Evolutionary conservation across 352 stramenopile species (phyloP), one percentile per base, ranked within the genome.

Genomic region (Pythium pyrilobum): DNA sequence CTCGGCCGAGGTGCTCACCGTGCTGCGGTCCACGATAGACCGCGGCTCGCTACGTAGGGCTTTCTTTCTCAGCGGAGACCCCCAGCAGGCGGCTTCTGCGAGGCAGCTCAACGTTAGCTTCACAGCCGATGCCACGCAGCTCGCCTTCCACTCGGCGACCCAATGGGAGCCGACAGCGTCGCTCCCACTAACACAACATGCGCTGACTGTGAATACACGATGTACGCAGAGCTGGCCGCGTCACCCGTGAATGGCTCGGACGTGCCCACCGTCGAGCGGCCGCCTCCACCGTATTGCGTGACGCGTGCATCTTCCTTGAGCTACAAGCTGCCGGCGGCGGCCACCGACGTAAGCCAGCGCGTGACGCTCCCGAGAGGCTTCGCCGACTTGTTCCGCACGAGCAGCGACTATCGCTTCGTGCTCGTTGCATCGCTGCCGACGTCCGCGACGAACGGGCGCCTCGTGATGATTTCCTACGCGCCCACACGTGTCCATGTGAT

Each of bases 331-430:
- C 59, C 63, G 13, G 42, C 29, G 1, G 27, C 31, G n/a, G 43
- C 40, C 10, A 34, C 31, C 27, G 15, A 6, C 7, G 38, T 25
- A 3, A 40, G 23, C 11, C 49, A 61, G 12, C 49, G 20, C 11
- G 25, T 68, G n/a, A 63, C 56, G 11, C 33, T 72, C 5, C 51
- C 52, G 2, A 40, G 54, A 24, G 15, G 46, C 2, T 75, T 75
- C 40, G 67, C 56, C 13, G 67, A 72, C 34, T 31, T 58, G 41
- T 75, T 75, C 27, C 34, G 37, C 7, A 51, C 53, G 3, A 72
- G 52, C 6, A 64, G 67, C 21, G 49, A 65, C 39, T 75, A 75
- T 29, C 57, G 39, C 11, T 70, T 75, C 28, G 50, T 71, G 46
- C 45, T 75, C 11, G 25, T 75, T 25, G 67, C 52, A 12, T 67